Conservation (phyloP, 164 flowering plant species). For the Sedum album region DNA sequence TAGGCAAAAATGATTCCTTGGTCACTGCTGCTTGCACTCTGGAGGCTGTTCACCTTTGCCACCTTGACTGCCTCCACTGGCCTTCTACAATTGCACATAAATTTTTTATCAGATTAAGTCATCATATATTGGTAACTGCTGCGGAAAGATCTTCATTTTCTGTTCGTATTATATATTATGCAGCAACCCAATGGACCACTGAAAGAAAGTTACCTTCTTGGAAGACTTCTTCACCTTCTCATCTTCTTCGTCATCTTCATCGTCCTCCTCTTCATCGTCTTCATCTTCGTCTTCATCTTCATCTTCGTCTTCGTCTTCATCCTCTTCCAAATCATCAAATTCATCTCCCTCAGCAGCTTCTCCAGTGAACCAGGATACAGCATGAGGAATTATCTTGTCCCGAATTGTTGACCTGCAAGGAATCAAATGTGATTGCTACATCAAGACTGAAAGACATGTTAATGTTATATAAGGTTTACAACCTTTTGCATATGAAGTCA, state of each 20-base stretch:
- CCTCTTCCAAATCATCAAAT: neutral
- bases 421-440: neutral
- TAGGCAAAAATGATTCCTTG: neutral
- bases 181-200: neutral
- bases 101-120: neutral
- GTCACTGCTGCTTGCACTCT: slow-evolving; percentile 2
- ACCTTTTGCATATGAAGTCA: too few relatives aligned
- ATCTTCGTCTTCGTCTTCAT: neutral
- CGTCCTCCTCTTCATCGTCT: neutral
- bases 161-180: neutral
- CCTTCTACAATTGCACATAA: neutral
- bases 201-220: neutral
- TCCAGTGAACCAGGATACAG: slow-evolving; percentile 7
- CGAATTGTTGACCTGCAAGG: slow-evolving; percentile 1
- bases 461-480: neutral
- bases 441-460: neutral
- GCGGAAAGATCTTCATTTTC: too few relatives aligned
- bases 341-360: slow-evolving; percentile 6
- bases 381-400: slow-evolving; percentile 5
- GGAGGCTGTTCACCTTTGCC: slow-evolving; percentile 1
- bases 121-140: neutral
- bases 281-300: neutral
- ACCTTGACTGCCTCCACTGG: neutral
- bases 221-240: neutral
- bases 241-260: neutral